Evolutionary conservation across 148 eudicot species (phyloP).

Genomic region (Mesembryanthemum crystallinum): DNA sequence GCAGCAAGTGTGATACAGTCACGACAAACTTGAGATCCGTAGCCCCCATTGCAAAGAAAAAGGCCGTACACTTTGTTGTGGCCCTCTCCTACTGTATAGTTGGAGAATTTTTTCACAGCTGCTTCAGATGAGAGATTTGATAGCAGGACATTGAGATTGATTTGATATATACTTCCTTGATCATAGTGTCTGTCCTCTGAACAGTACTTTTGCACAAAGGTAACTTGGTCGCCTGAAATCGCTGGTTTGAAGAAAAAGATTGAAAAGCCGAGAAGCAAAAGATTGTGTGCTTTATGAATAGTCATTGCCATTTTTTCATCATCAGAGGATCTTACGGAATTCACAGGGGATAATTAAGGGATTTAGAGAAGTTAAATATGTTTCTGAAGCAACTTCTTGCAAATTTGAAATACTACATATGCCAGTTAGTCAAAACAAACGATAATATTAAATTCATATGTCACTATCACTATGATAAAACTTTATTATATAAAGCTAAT

Average conservation of each 20-base stretch:
- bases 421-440: not conserved
- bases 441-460: not conserved
- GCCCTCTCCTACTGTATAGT: constrained; percentile 13
- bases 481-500: not conserved
- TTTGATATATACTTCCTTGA: constrained; percentile 15
- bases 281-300: not conserved
- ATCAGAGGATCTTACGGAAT: not conserved
- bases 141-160: constrained; percentile 17
- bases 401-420: not conserved
- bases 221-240: not conserved
- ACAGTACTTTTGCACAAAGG: not conserved
- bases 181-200: not conserved
- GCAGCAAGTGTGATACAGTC: constrained; percentile 22
- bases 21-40: constrained; percentile 21
- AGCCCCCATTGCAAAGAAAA: constrained; percentile 24
- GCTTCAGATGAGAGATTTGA: constrained; percentile 14
- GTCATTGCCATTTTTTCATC: not conserved
- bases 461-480: not conserved
- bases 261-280: not conserved
- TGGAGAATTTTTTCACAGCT: constrained; percentile 15
- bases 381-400: not conserved
- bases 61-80: constrained; percentile 16
- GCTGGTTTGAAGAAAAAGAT: not conserved
- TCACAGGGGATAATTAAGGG: not conserved
- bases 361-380: not conserved